phyloP scores from a whole-genome alignment of 345 rosid species.

The Punica granatum region DNA sequence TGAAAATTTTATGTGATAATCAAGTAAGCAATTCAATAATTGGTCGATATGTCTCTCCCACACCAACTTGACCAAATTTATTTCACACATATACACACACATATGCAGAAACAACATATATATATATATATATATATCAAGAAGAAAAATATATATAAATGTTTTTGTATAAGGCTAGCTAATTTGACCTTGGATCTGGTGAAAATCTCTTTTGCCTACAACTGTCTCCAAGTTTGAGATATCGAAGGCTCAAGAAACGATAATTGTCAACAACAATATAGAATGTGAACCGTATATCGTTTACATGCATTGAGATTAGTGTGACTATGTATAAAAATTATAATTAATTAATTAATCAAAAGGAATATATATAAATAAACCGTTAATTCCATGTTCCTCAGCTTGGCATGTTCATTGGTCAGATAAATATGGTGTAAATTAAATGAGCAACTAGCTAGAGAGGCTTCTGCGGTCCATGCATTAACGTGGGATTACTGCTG shows the following conservation, averaged over 20 bases:
- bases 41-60: background rate
- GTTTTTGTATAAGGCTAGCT: too few species aligned
- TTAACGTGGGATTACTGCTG: slow-evolving; percentile 4
- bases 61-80: slow-evolving; percentile 6
- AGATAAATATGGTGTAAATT: background rate
- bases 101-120: background rate
- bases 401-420: slow-evolving; percentile 1
- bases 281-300: background rate
- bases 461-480: background rate
- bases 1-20: too few species aligned
- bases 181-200: slow-evolving; percentile 11
- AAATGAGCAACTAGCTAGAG: background rate
- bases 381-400: background rate
- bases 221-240: slow-evolving; percentile 1
- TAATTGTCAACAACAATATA: slow-evolving; percentile 1
- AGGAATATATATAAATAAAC: background rate
- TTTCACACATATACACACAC: background rate
- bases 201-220: background rate
- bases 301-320: background rate
- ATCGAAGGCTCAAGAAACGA: slow-evolving; percentile 7
- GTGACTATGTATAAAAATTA: background rate
- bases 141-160: too few species aligned
- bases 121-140: background rate
- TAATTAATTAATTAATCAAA: background rate
- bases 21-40: background rate